phyloP scores from a whole-genome alignment of 306 rosid species.

The Dalbergia cultrata region DNA sequence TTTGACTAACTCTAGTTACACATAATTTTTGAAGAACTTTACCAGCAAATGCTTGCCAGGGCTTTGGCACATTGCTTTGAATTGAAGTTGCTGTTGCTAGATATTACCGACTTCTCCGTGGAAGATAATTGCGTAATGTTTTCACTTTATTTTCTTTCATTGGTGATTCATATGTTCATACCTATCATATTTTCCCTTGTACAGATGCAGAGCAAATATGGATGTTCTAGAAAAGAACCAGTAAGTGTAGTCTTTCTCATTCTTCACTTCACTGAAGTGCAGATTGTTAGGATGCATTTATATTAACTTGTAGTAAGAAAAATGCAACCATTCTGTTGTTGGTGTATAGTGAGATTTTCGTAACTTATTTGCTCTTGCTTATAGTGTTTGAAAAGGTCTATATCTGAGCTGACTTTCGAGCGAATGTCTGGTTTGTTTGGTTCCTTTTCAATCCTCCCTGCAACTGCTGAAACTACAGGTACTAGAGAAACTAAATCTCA shows the following conservation, averaged over 20 bases:
- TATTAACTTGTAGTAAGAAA: background rate
- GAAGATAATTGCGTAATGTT: constrained; percentile 62
- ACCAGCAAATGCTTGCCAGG: constrained; percentile 89
- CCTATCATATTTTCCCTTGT: constrained; percentile 44
- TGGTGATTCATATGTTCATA: constrained; percentile 35
- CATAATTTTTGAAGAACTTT: constrained; percentile 64
- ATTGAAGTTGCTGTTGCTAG: constrained; percentile 82
- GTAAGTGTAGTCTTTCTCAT: constrained; percentile 57
- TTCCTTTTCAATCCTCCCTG: constrained; percentile 71
- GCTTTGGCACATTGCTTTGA: constrained; percentile 84
- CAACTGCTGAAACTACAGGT: constrained; percentile 73
- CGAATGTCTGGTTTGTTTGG: constrained; percentile 71
- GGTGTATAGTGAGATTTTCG: constrained; percentile 15
- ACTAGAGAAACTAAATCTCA: constrained; percentile 38
- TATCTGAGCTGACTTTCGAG: constrained; percentile 79
- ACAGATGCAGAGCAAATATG: constrained; percentile 91
- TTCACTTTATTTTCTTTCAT: constrained; percentile 30
- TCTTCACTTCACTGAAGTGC: constrained; percentile 23
- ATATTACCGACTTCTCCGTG: constrained; percentile 74
- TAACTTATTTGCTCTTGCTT: constrained; percentile 50
- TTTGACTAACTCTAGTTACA: constrained; percentile 34
- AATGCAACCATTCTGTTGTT: constrained; percentile 29
- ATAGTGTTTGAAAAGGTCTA: constrained; percentile 73
- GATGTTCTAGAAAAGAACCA: constrained; percentile 70
- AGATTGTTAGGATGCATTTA: background rate